phyloP scores from a whole-genome alignment of 441 rosid species.

The Rhodomyrtus psidioides region DNA sequence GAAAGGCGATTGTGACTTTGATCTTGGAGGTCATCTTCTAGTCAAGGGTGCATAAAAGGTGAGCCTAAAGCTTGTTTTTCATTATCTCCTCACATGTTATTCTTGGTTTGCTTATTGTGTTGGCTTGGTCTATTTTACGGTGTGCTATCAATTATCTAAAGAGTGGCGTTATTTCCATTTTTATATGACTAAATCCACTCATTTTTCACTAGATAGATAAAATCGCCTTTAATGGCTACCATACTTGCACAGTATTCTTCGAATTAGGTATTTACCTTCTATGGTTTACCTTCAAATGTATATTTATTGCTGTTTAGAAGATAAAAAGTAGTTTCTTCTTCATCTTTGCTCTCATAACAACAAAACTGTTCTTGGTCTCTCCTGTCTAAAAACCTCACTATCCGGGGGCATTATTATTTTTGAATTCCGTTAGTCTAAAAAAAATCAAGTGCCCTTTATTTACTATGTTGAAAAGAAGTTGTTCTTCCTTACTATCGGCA shows the following conservation, averaged over 20 bases:
- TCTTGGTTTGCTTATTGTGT: background rate
- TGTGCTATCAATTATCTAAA: background rate
- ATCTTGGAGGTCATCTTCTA: constrained; percentile 82
- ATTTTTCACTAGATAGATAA: background rate
- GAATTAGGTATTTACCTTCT: background rate
- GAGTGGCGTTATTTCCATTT: background rate
- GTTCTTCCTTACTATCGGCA: background rate
- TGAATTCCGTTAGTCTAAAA: background rate
- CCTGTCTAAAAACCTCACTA: background rate
- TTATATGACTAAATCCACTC: background rate
- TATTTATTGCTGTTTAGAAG: background rate
- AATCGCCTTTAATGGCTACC: background rate
- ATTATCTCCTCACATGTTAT: background rate
- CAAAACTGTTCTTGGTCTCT: background rate
- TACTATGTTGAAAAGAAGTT: background rate
- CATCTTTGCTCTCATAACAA: background rate
- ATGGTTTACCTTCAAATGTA: background rate
- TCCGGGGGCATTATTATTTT: background rate
- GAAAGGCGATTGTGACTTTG: constrained; percentile 79
- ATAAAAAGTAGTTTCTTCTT: background rate
- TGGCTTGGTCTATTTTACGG: background rate
- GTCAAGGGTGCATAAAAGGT: constrained; percentile 96
- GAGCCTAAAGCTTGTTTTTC: constrained; percentile 5
- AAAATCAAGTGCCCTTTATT: background rate
- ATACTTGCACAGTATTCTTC: background rate